These are phyloP conservation scores for Afroboletus lepidellus DNA, from an alignment of 1,284 basidiomycete genomes.

Conservation along the genomic window DNA sequence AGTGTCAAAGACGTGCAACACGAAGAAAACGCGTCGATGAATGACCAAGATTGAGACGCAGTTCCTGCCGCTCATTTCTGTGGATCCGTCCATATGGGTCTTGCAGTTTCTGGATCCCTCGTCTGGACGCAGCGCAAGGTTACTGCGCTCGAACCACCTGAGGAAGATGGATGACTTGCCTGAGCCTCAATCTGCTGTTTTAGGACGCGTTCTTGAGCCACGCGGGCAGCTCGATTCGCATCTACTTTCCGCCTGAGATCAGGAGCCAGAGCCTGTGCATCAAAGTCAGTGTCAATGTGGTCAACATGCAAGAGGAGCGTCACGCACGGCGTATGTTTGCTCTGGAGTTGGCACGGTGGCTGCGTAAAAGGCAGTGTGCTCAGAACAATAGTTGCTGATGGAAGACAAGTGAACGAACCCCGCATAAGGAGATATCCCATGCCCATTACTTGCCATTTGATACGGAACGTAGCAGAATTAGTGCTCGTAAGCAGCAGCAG, in stretches of 20 bases:
- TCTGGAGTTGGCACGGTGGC: slow-evolving; percentile 55
- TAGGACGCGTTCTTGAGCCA: slow-evolving; percentile 54
- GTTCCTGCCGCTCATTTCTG: slow-evolving; percentile 12
- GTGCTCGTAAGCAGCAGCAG: background rate
- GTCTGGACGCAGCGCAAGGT: slow-evolving; percentile 12
- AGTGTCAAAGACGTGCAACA: background rate
- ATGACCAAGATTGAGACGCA: background rate
- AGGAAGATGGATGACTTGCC: slow-evolving; percentile 38
- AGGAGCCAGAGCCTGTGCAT: slow-evolving; percentile 59
- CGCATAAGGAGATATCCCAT: slow-evolving; percentile 65
- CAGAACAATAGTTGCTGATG: slow-evolving; percentile 1
- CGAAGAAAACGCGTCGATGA: background rate
- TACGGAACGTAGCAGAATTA: slow-evolving; percentile 7
- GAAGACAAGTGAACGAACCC: slow-evolving; percentile 41
- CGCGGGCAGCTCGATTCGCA: slow-evolving; percentile 53
- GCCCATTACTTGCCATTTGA: slow-evolving; percentile 48
- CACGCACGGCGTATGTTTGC: slow-evolving; percentile 38
- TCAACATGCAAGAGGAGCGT: background rate
- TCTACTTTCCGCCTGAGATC: slow-evolving; percentile 68
- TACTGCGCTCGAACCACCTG: slow-evolving; percentile 3
- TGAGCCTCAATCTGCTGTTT: slow-evolving; percentile 54
- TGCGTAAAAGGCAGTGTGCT: slow-evolving; percentile 27
- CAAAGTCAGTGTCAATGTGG: slow-evolving; percentile 2
- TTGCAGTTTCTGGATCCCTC: slow-evolving; percentile 46
- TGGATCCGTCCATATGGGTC: slow-evolving; percentile 51